These are phyloP conservation scores for Pueraria montana DNA, from an alignment of 306 rosid genomes.

Conservation along the genomic window DNA sequence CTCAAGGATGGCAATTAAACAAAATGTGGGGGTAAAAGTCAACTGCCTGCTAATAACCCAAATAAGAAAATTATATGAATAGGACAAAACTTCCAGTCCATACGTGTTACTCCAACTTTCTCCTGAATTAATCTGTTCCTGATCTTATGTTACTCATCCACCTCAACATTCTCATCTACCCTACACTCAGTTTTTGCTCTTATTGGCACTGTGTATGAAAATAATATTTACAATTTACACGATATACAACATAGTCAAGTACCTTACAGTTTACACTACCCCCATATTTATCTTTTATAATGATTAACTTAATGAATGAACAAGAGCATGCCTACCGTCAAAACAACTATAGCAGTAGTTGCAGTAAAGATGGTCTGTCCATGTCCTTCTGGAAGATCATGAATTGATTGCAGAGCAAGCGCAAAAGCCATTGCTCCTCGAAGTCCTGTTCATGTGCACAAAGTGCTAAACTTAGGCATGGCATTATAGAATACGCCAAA, in stretches of 20 bases:
- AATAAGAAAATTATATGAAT: neutral
- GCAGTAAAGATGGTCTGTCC: conserved; percentile 99
- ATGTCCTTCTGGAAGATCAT: conserved; percentile 99
- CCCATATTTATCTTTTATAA: conserved; percentile 2
- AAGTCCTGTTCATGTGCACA: conserved; percentile 73
- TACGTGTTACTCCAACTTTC: neutral
- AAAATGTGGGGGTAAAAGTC: neutral
- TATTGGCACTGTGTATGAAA: conserved; percentile 19
- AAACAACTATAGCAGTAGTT: conserved; percentile 96
- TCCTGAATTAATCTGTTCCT: conserved; percentile 26
- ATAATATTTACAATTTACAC: neutral
- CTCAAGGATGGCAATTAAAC: neutral
- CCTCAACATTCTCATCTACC: conserved; percentile 10
- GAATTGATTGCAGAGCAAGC: conserved; percentile 95
- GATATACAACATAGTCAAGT: conserved; percentile 2
- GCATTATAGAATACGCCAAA: conserved; percentile 30
- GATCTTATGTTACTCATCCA: conserved; percentile 25
- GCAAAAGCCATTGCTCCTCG: conserved; percentile 99
- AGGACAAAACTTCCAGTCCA: neutral
- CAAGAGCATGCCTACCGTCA: conserved; percentile 74
- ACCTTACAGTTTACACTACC: conserved; percentile 13
- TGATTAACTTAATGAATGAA: conserved; percentile 41
- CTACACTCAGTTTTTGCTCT: conserved; percentile 10
- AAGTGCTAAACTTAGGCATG: conserved; percentile 29
- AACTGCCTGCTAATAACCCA: neutral